Evolutionary conservation across 2,329 filamentous ascomycete genomes (phyloP).

Genomic region (Aspergillus niger): DNA sequence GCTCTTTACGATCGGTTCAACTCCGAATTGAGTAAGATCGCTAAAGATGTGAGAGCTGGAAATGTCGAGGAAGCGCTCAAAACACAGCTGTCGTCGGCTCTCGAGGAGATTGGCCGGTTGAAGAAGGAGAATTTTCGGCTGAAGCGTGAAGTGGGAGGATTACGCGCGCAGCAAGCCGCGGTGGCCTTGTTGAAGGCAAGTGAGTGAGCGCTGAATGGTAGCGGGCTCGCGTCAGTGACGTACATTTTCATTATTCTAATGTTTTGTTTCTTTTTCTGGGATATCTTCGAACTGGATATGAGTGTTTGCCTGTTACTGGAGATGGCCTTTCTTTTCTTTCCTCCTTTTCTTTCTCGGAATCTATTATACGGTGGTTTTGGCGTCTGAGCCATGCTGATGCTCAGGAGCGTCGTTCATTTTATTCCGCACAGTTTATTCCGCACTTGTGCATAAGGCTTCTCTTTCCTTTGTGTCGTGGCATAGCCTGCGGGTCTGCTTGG

Average conservation of each 20-base stretch:
- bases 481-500: constrained; percentile 10
- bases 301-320: constrained; percentile 20
- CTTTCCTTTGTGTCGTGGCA: background rate
- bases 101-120: constrained; percentile 74
- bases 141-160: constrained; percentile 77
- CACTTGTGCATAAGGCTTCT: background rate
- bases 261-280: constrained; percentile 2
- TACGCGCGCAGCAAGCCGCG: constrained; percentile 54
- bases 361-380: constrained; percentile 13
- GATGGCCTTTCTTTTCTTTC: constrained; percentile 17
- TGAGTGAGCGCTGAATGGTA: constrained; percentile 20
- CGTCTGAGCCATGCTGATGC: constrained; percentile 17
- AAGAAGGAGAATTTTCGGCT: constrained; percentile 85
- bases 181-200: constrained; percentile 35
- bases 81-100: constrained; percentile 67
- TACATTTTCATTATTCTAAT: background rate
- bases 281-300: constrained; percentile 17
- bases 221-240: background rate
- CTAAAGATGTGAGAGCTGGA: constrained; percentile 72
- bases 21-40: constrained; percentile 80
- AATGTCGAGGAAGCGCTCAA: constrained; percentile 80
- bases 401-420: constrained; percentile 12
- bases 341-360: constrained; percentile 5
- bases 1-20: constrained; percentile 91
- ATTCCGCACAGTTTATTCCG: background rate